Base-by-base conservation (phyloP, 495 filamentous ascomycete genomes). In the Alectoria sarmentosa region DNA sequence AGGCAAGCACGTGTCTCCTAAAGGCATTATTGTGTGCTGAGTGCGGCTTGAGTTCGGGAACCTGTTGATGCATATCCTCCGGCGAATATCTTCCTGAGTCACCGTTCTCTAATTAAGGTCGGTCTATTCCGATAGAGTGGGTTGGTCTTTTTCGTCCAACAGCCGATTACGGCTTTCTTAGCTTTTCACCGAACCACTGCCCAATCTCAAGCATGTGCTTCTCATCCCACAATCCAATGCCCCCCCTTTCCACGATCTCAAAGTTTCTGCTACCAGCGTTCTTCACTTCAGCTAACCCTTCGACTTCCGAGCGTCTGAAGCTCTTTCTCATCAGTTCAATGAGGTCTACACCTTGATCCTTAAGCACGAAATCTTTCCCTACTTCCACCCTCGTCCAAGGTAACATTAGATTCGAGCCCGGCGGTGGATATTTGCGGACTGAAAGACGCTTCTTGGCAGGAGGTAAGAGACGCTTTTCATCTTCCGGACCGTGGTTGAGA, bases 331-430 rank as follows among this genome's bases (percentile, higher is more conserved):
- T 61, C 38, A 63, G 19, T 30, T 67, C 57, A 32, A 58, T 61
- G 4, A 72, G 57, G 52, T 72, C 68, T 3, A 60, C 34, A 21
- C 65, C 63, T 59, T 70, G 70, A 41, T 66, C 63, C 55, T 49
- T 60, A 8, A 72, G 55, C 17, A 63, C 34, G 52, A 32, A 62
- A 15, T 62, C 54, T n/a, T 62, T 58, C 15, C 70, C 68, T 23
- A 69, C 54, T 14, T 66, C 63, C 28, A 72, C 55, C 36, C 58
- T 52, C 38, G 66, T 70, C 15, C 44, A n/a, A 8, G 68, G 70
- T 9, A 72, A 49, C 11, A 37, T 9, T n/a, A 70, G 66, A 9
- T 62, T 55, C 28, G 68, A 72, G 30, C 42, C 61, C 6, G 34
- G 38, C 23, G 68, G 64, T 46, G 70, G 70, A 52, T 70, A 68